Percentiles rank a stretch among this genome's conserved stretches.
phyloP scores from a whole-genome alignment of 305 asterid species.

The Solanum chacoense region DNA sequence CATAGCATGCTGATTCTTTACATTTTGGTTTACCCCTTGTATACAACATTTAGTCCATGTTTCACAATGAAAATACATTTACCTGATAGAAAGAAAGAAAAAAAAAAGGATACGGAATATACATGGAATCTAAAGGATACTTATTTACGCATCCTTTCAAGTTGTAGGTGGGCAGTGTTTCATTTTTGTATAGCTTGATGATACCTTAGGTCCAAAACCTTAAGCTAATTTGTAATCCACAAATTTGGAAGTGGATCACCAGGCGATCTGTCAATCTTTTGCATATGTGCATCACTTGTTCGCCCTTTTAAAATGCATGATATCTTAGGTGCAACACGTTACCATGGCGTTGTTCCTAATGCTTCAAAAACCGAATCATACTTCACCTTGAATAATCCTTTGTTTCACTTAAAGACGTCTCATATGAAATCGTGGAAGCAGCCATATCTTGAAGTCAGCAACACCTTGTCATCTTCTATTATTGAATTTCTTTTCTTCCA shows the following conservation, averaged over 20 bases:
- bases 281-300: not conserved
- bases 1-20: not conserved
- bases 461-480: not conserved
- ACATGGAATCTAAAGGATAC: not conserved
- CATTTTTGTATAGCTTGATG: not conserved
- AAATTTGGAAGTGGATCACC: not conserved
- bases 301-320: not conserved
- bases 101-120: not conserved
- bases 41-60: not conserved
- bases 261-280: not conserved
- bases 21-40: not conserved
- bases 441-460: not conserved
- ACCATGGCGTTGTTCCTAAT: not conserved
- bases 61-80: not conserved
- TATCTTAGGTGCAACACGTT: not conserved
- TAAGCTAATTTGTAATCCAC: not conserved
- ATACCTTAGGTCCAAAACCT: not conserved
- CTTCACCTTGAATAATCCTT: not conserved
- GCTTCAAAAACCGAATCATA: not conserved
- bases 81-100: not conserved
- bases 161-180: not conserved
- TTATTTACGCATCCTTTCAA: not conserved
- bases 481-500: not conserved
- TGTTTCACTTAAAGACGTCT: not conserved
- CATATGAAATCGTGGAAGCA: not conserved